These are phyloP conservation scores for Trichoderma polysporum DNA, from an alignment of 2,329 filamentous ascomycete genomes.

Conservation along the genomic window DNA sequence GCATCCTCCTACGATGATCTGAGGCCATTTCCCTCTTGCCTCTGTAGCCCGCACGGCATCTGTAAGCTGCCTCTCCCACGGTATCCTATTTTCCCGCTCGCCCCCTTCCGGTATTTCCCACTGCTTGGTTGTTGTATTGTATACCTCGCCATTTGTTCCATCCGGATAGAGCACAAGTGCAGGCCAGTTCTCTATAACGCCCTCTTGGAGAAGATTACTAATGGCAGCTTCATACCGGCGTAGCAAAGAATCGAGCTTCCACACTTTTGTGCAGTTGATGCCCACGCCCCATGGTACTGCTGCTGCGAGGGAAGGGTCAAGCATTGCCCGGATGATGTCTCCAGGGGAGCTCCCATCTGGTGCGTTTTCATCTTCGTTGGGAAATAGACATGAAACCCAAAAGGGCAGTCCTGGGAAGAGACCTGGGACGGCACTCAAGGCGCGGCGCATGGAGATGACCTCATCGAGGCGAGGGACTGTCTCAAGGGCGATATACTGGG, in stretches of 20 bases:
- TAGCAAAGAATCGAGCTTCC: constrained; percentile 58
- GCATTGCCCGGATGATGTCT: constrained; percentile 38
- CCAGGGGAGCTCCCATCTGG: constrained; percentile 54
- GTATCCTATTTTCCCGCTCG: constrained; percentile 30
- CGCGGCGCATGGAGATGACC: constrained; percentile 55
- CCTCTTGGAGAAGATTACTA: constrained; percentile 35
- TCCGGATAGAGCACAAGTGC: constrained; percentile 66
- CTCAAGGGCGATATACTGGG: constrained; percentile 62
- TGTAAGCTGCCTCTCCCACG: constrained; percentile 50
- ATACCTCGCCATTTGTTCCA: constrained; percentile 66
- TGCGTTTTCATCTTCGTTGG: constrained; percentile 50
- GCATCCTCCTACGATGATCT: constrained; percentile 53
- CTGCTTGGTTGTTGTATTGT: constrained; percentile 60
- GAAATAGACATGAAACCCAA: constrained; percentile 66
- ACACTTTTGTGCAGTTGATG: constrained; percentile 68
- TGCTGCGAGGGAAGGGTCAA: constrained; percentile 30
- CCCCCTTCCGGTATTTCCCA: constrained; percentile 50
- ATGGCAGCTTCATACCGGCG: constrained; percentile 54
- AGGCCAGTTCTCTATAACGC: constrained; percentile 44
- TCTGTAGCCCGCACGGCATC: constrained; percentile 41
- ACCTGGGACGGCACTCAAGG: constrained; percentile 34
- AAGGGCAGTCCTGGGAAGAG: constrained; percentile 39
- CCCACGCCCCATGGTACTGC: constrained; percentile 60
- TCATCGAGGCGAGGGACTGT: constrained; percentile 65
- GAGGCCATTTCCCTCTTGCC: constrained; percentile 41